phyloP scores from a whole-genome alignment of 1,139 yeast species.

The Lodderomyces parapsilosis region DNA sequence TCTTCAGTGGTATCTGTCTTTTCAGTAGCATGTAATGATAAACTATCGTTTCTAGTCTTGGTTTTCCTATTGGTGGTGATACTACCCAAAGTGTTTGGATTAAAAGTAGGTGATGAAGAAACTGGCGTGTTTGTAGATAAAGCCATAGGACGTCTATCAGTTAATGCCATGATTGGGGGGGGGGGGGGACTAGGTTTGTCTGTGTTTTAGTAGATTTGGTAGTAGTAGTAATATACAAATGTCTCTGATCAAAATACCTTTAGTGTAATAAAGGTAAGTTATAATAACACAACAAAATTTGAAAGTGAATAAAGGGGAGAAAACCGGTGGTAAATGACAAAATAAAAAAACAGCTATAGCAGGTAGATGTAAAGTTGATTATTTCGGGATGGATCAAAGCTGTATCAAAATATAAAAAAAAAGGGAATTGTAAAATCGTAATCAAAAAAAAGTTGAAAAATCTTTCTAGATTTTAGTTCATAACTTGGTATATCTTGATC shows the following conservation, averaged over 20 bases:
- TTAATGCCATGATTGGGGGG: constrained; percentile 50
- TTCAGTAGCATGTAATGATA: constrained; percentile 8
- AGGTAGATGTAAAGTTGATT: neutral
- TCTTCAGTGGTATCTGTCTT: constrained; percentile 6
- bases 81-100: constrained; percentile 39
- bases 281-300: neutral
- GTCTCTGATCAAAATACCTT: too few species aligned
- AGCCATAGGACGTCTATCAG: constrained; percentile 57
- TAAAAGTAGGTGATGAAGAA: constrained; percentile 42
- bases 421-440: neutral
- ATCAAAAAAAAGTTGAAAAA: too few species aligned
- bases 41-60: constrained; percentile 7
- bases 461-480: constrained; percentile 2
- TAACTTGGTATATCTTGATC: neutral
- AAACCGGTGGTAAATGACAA: neutral
- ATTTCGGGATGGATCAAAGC: neutral
- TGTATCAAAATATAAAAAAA: constrained; percentile 2
- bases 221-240: neutral
- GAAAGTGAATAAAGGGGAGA: too few species aligned
- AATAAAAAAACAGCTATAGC: neutral
- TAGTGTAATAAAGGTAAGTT: neutral
- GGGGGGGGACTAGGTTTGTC: too few species aligned
- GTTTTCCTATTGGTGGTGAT: constrained; percentile 11
- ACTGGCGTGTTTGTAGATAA: constrained; percentile 25
- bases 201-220: too few species aligned